These are phyloP conservation scores for Thraustotheca clavata DNA, from an alignment of 352 stramenopile genomes.

Conservation along the genomic window DNA sequence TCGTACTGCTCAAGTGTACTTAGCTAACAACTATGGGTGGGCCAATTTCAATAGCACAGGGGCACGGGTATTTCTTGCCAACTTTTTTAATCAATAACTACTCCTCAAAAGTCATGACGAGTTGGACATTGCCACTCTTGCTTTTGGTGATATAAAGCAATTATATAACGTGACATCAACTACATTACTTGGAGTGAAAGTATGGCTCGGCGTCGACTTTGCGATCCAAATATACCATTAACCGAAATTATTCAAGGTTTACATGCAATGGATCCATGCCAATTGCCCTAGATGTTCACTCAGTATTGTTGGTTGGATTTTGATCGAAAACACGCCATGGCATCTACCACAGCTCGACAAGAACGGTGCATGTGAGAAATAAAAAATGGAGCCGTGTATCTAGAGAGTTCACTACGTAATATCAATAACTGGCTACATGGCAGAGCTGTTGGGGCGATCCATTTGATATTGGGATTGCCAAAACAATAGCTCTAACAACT, in stretches of 20 bases:
- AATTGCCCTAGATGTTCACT: slow-evolving; percentile 16
- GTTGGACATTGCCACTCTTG: background rate
- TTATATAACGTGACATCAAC: background rate
- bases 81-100: background rate
- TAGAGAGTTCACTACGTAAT: slow-evolving; percentile 8
- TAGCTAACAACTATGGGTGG: slow-evolving; percentile 14
- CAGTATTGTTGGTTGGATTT: slow-evolving; percentile 20
- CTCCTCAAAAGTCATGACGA: background rate
- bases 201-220: background rate
- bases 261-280: background rate
- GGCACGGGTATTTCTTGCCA: background rate
- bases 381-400: background rate
- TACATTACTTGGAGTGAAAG: background rate
- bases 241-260: background rate
- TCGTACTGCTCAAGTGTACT: too few relatives aligned
- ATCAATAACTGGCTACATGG: background rate
- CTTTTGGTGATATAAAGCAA: background rate
- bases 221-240: background rate
- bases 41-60: background rate
- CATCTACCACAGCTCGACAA: background rate
- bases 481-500: background rate
- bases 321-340: background rate
- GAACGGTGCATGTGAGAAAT: background rate
- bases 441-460: background rate
- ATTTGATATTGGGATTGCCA: background rate